Percentiles rank a stretch among this genome's conserved stretches.
phyloP scores from a whole-genome alignment of 78 protist species.

The Polysphondylium violaceum region DNA sequence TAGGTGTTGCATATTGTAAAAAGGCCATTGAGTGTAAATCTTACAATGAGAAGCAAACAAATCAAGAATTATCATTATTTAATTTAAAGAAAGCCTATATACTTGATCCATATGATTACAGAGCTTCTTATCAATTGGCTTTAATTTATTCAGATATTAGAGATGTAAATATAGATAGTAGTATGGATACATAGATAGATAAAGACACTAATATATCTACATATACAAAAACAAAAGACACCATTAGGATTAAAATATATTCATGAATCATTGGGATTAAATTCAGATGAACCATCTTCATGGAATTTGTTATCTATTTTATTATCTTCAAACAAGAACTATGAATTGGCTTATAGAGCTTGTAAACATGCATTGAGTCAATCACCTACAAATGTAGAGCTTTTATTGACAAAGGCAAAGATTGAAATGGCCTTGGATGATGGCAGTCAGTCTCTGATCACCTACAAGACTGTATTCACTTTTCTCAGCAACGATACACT shows the following conservation, averaged over 20 bases:
- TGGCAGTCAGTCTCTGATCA: slow-evolving; percentile 55
- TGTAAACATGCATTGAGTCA: slow-evolving; percentile 53
- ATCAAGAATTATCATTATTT: slow-evolving; percentile 5
- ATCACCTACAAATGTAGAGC: slow-evolving; percentile 67
- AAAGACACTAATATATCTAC: background rate
- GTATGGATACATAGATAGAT: background rate
- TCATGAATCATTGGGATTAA: slow-evolving; percentile 39
- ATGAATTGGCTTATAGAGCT: slow-evolving; percentile 56
- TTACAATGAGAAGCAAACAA: slow-evolving; percentile 45
- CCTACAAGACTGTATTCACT: slow-evolving; percentile 37
- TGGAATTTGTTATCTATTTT: slow-evolving; percentile 48
- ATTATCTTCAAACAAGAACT: slow-evolving; percentile 55
- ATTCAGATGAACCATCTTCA: slow-evolving; percentile 45
- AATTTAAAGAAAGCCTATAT: slow-evolving; percentile 21
- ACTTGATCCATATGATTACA: slow-evolving; percentile 45
- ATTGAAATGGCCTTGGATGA: slow-evolving; percentile 68
- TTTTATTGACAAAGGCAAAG: slow-evolving; percentile 65
- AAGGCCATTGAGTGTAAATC: slow-evolving; percentile 58
- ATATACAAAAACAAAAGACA: background rate
- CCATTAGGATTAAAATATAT: slow-evolving; percentile 57
- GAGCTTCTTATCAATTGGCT: slow-evolving; percentile 48
- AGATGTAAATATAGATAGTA: slow-evolving; percentile 37
- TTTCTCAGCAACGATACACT: slow-evolving; percentile 23
- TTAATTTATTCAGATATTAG: slow-evolving; percentile 55
- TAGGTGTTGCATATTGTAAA: slow-evolving; percentile 65